Evolutionary conservation across 176 grass and related monocot species (phyloP).

Genomic region (Metroxylon sagu): DNA sequence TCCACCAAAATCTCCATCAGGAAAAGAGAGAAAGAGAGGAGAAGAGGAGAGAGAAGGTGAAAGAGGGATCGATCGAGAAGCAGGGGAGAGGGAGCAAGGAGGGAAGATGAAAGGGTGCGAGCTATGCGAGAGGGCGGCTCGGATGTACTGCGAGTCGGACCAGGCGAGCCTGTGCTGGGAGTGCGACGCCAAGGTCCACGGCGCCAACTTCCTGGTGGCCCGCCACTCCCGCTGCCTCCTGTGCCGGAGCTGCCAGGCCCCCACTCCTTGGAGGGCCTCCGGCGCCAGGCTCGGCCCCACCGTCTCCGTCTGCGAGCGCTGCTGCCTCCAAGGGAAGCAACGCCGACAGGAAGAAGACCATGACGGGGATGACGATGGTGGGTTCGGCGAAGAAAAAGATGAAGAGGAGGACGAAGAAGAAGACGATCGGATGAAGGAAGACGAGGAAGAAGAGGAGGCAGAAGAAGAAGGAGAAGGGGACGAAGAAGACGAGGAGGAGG

Average conservation of each 20-base stretch:
- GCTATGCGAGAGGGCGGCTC: background rate
- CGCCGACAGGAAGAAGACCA: too few relatives aligned
- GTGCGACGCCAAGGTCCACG: conserved; percentile 4
- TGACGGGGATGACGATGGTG: too few relatives aligned
- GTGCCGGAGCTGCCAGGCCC: conserved; percentile 1
- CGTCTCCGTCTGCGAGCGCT: background rate
- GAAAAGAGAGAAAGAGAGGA: background rate
- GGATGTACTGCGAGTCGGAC: conserved; percentile 12
- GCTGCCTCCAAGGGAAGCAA: background rate
- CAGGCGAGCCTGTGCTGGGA: conserved; percentile 6
- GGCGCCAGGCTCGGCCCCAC: background rate
- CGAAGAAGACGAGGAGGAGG: background rate
- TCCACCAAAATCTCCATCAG: too few relatives aligned
- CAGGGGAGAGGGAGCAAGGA: too few relatives aligned
- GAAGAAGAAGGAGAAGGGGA: too few relatives aligned
- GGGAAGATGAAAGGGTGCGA: conserved; percentile 5
- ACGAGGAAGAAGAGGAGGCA: too few relatives aligned
- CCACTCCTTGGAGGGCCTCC: background rate
- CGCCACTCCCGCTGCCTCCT: conserved; percentile 5
- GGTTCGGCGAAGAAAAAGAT: too few relatives aligned
- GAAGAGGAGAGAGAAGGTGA: background rate
- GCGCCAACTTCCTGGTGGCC: conserved; percentile 1
- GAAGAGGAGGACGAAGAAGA: too few relatives aligned
- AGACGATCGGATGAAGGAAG: too few relatives aligned
- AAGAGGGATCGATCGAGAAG: background rate